Evolutionary conservation across 2,329 filamentous ascomycete genomes (phyloP).

Genomic region (Metarhizium rileyi): DNA sequence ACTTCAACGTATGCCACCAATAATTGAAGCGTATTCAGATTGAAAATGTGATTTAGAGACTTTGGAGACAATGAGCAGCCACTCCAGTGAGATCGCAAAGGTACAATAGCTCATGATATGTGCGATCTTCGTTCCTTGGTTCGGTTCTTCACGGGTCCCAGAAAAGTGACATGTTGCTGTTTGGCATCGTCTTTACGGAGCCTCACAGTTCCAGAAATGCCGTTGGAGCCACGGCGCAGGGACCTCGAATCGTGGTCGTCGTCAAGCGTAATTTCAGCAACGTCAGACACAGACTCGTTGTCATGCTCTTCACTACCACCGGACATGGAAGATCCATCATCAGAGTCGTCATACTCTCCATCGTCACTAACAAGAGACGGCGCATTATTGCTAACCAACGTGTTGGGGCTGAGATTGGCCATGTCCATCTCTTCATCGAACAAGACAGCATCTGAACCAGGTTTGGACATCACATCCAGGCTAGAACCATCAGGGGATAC

Average conservation of each 20-base stretch:
- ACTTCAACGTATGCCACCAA: neutral
- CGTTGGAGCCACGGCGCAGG: constrained; percentile 34
- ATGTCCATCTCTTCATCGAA: constrained; percentile 42
- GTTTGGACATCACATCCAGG: constrained; percentile 12
- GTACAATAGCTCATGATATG: constrained; percentile 11
- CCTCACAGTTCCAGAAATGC: constrained; percentile 34
- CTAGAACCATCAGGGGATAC: constrained; percentile 23
- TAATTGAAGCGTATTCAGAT: constrained; percentile 3
- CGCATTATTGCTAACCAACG: constrained; percentile 63
- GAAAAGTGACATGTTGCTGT: constrained; percentile 39
- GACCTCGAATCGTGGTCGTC: constrained; percentile 41
- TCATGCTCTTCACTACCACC: constrained; percentile 48
- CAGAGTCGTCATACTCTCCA: constrained; percentile 66
- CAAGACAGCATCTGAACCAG: constrained; percentile 13
- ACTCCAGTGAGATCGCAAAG: constrained; percentile 14
- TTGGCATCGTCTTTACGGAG: constrained; percentile 45
- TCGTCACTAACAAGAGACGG: constrained; percentile 74
- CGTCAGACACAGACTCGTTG: constrained; percentile 48
- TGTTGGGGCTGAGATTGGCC: constrained; percentile 58
- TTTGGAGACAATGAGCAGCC: neutral
- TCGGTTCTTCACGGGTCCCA: constrained; percentile 38
- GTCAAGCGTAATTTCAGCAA: constrained; percentile 52
- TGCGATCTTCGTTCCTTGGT: constrained; percentile 20
- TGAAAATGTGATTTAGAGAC: neutral
- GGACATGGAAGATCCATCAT: constrained; percentile 51